Base-by-base conservation (phyloP, 2,329 filamentous ascomycete species). In the Xylariales sp. region DNA sequence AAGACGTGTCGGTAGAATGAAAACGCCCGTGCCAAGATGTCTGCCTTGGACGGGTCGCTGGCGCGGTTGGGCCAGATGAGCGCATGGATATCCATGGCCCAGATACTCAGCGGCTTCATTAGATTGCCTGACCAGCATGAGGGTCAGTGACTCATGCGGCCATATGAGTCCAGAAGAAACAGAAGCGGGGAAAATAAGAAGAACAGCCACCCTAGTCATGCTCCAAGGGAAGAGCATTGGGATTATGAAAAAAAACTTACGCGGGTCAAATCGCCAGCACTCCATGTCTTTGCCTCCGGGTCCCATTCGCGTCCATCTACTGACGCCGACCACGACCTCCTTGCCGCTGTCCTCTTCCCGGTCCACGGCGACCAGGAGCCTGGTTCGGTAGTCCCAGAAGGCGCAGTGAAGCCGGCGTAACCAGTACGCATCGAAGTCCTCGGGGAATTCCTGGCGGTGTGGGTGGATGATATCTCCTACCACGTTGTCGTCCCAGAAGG, bases 401-500 rank as follows among this genome's bases (percentile, higher is more conserved):
- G 47, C 50, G 24, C 56, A 47, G 12, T 52, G 49, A 2, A 45
- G 44, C 2, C 49, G 37, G 3, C 51, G 47, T 23, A 61, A 37
- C 46, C 54, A 64, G n/a, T n/a, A n/a, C n/a, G n/a, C n/a, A n/a
- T n/a, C n/a, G n/a, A n/a, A n/a, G 38, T 64, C 55, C 11, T 44
- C 37, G 0, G 60, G 60, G 25, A 53, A 52, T 19, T 56, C 33
- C 5, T 52, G 37, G n/a, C 61, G 60, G 37, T 56, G 46, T 4
- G 61, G 61, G 33, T 62, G 56, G 17, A 63, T 59, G 15, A 59
- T 40, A 3, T 53, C 41, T 15, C 59, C 60, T 23, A 60, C 59
- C 6, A 64, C 30, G 8, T 52, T 50, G 19, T 64, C 59, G 6
- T 62, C 48, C 46, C 50, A 51, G 37, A 64, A 64, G 0, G 59